A percentile compares a stretch with the other conserved stretches of the same genome.
These are phyloP conservation scores for Chondrus crispus DNA, from an alignment of 23 red algal species.

Conservation along the genomic window DNA sequence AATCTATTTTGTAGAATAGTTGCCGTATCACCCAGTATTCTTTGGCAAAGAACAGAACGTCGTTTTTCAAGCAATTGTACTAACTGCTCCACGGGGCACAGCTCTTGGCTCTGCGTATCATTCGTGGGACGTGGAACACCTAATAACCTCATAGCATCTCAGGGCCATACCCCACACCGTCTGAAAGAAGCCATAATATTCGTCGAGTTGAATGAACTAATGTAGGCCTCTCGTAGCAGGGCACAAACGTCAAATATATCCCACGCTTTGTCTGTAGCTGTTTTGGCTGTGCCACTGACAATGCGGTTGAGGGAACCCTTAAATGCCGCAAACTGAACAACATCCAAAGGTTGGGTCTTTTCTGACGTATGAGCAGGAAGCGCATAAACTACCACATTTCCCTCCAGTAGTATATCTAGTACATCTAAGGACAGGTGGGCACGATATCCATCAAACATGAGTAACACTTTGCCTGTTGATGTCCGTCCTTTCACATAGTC, in stretches of 20 bases:
- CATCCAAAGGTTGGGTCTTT: conserved; percentile 32
- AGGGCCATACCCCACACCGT: background rate
- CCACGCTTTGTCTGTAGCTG: no score
- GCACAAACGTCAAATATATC: conserved; percentile 1
- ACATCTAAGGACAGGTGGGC: background rate
- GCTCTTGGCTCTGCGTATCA: background rate
- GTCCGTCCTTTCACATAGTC: background rate
- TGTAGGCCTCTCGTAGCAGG: background rate
- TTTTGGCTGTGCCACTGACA: no score
- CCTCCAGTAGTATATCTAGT: background rate
- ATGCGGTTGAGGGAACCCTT: no score
- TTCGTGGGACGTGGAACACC: background rate
- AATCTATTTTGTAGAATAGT: background rate
- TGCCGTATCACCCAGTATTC: background rate
- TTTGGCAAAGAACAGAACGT: background rate
- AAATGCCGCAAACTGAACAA: background rate
- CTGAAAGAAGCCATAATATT: background rate
- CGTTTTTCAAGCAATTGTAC: background rate
- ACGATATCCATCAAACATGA: conserved; percentile 29
- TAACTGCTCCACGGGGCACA: background rate
- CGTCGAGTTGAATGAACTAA: background rate
- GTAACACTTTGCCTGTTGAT: conserved; percentile 6
- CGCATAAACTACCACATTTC: conserved; percentile 3
- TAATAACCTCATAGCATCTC: background rate
- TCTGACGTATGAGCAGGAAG: conserved; percentile 7